Evolutionary conservation across 345 rosid species (phyloP).

Genomic region (Citrus cavaleriei): DNA sequence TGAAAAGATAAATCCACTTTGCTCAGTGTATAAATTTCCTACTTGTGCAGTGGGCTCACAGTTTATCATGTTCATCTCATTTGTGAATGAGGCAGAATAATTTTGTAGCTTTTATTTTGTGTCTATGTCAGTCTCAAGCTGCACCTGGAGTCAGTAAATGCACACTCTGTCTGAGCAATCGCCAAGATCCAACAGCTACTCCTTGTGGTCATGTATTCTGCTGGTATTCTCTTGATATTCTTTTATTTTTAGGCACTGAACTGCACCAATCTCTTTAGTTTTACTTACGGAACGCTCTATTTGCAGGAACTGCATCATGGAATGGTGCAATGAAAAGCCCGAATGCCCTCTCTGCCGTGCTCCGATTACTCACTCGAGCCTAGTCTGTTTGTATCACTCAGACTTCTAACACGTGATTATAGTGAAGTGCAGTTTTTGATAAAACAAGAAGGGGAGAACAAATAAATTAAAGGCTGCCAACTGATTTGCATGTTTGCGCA

Average conservation of each 20-base stretch:
- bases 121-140: slow-evolving; percentile 26
- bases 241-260: neutral
- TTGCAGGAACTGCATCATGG: slow-evolving; percentile 91
- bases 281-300: neutral
- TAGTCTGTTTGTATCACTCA: slow-evolving; percentile 82
- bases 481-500: neutral
- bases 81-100: neutral
- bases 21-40: neutral
- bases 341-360: slow-evolving; percentile 97
- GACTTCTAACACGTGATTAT: slow-evolving; percentile 46
- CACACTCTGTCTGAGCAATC: slow-evolving; percentile 82
- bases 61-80: neutral
- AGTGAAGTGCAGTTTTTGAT: neutral
- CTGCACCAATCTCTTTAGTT: neutral
- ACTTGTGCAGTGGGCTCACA: neutral
- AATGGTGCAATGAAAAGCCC: slow-evolving; percentile 97
- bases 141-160: slow-evolving; percentile 55
- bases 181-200: slow-evolving; percentile 84
- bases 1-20: neutral
- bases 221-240: slow-evolving; percentile 41
- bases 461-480: neutral
- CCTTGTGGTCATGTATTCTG: slow-evolving; percentile 94
- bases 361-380: slow-evolving; percentile 74
- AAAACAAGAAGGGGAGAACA: neutral
- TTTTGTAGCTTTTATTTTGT: neutral